Evolutionary conservation across 148 eudicot genomes (phyloP).

Genomic region (Polygonum maritimum): DNA sequence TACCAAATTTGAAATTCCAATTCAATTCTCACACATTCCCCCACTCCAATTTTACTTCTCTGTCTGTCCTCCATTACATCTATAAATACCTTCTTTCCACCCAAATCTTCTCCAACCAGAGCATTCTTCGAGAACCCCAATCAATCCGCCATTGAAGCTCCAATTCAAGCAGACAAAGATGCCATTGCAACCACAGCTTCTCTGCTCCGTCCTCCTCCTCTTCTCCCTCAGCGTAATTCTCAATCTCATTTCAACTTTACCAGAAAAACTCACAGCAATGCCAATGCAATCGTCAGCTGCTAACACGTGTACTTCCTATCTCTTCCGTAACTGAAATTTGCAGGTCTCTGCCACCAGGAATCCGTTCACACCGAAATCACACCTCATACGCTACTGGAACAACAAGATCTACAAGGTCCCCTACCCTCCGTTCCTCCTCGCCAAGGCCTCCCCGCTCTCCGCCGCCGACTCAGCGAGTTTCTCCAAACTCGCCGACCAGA

Average conservation of each 20-base stretch:
- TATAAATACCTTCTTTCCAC: neutral
- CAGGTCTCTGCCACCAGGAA: conserved; percentile 19
- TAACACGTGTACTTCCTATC: too few relatives aligned
- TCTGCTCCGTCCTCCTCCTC: conserved; percentile 30
- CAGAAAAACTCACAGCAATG: neutral
- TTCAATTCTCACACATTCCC: neutral
- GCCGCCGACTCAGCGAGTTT: conserved; percentile 47
- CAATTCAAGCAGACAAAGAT: conserved; percentile 5
- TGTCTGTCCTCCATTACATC: neutral
- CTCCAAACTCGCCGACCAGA: conserved; percentile 45
- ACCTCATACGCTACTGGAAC: conserved; percentile 66
- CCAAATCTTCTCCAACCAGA: neutral
- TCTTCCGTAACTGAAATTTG: neutral
- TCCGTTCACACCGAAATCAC: conserved; percentile 66
- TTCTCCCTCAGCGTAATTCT: conserved; percentile 34
- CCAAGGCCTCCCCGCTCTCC: conserved; percentile 52
- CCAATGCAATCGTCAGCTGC: neutral
- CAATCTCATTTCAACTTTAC: neutral
- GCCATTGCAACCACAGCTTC: conserved; percentile 18
- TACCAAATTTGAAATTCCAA: neutral
- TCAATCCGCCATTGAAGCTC: neutral
- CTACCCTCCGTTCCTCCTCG: conserved; percentile 45
- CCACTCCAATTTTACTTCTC: neutral
- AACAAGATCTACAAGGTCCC: conserved; percentile 69
- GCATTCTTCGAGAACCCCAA: neutral